Percentiles rank a stretch among this genome's conserved stretches.
phyloP scores from a whole-genome alignment of 495 filamentous ascomycete genomes.

The Penicillium manginii region DNA sequence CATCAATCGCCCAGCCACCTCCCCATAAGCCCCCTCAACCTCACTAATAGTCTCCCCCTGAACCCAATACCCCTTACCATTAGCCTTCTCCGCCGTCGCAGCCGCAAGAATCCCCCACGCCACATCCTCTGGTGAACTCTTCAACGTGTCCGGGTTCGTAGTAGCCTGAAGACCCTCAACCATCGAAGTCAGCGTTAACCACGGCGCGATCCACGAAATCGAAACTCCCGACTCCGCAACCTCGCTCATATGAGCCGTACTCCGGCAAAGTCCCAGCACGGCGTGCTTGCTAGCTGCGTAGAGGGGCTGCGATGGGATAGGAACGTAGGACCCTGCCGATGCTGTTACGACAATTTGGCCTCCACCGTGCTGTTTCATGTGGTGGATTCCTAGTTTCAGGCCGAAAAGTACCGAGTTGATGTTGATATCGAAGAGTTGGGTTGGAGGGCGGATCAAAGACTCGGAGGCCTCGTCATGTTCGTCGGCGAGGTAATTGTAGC shows the following conservation, averaged over 20 bases:
- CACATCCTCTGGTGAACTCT: constrained; percentile 22
- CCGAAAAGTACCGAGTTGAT: constrained; percentile 25
- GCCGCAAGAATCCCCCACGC: constrained; percentile 24
- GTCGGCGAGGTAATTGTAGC: constrained; percentile 23
- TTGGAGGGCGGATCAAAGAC: constrained; percentile 13
- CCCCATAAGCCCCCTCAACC: constrained; percentile 26
- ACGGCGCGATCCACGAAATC: constrained; percentile 26
- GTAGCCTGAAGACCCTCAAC: constrained; percentile 19
- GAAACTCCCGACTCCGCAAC: constrained; percentile 17
- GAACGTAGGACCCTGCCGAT: constrained; percentile 30
- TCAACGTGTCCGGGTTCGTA: constrained; percentile 13
- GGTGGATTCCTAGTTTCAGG: constrained; percentile 24
- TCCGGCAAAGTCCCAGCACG: constrained; percentile 25
- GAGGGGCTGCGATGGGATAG: constrained; percentile 26
- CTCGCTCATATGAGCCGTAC: constrained; percentile 20
- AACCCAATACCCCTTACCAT: constrained; percentile 32
- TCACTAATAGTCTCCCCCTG: constrained; percentile 24
- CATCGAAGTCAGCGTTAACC: constrained; percentile 29
- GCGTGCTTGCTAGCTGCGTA: constrained; percentile 27
- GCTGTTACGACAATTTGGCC: constrained; percentile 23
- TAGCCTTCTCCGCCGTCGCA: constrained; percentile 9
- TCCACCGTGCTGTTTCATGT: constrained; percentile 21
- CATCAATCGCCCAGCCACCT: constrained; percentile 22
- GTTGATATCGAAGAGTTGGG: constrained; percentile 21
- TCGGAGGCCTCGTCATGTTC: constrained; percentile 3